Evolutionary conservation across 2,329 filamentous ascomycete species (phyloP), one percentile per base, ranked within the genome.

Genomic region (Fusarium mangiferae): DNA sequence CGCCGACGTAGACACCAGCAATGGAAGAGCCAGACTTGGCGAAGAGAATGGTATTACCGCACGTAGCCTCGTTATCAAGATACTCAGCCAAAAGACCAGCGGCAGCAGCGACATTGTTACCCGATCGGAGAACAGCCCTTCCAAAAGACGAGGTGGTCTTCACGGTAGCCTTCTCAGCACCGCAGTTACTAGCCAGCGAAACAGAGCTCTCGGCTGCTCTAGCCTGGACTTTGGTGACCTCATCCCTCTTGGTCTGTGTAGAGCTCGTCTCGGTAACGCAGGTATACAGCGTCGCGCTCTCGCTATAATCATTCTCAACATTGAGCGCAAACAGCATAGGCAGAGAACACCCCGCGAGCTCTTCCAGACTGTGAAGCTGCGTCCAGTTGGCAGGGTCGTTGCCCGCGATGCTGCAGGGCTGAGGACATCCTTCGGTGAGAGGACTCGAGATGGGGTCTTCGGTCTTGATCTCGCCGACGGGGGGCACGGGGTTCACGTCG

Each of bases 391-490:
- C 60, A 6, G 77, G 74, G 22, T 78, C 74, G 12, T 39, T 61
- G 3, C 76, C 77, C 14, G 74, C 72, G 12, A 67, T 57, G 30
- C 58, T 45, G 59, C 77, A 78, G 1, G 62, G 24, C 35, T 74
- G 66, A 30, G 77, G 77, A 54, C 77, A 78, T 55, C 77, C 77
- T 15, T 77, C 68, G 10, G 62, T 74, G 14, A 78, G 68, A 15
- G 76, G 75, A 22, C 67, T 74, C 8, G 75, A 72, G 45, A 78
- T 75, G n/a, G 75, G 65, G n/a, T 78, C 75, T 24, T 75, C 74
- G 36, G 65, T 69, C 60, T 76, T 67, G 74, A 76, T 75, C 44
- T 76, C 72, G 20, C 72, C 60, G 57, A 73, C 68, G 7, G 74
- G 74, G 4, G 74, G 73, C 0, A 75, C 73, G 22, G 72, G 72